Conservation (phyloP, 2,329 filamentous ascomycete genomes). For the Arachnomyces sp. region DNA sequence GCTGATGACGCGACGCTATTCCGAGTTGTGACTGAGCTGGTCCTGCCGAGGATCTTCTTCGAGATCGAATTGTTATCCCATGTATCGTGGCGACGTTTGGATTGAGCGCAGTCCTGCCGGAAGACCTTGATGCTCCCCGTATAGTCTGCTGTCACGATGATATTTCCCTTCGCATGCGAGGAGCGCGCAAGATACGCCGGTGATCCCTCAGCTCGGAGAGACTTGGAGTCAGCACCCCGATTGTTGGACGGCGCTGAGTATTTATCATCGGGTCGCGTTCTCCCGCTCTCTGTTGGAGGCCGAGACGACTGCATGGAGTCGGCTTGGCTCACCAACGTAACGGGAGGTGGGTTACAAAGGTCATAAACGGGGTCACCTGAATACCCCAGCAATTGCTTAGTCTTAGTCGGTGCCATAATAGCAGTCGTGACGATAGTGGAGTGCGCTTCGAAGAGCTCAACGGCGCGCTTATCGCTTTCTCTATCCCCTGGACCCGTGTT, state of each 20-base stretch:
- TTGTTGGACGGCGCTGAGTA: constrained; percentile 10
- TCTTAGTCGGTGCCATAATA: constrained; percentile 70
- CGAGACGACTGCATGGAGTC: constrained; percentile 51
- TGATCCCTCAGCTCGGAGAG: constrained; percentile 50
- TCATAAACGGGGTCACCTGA: constrained; percentile 94
- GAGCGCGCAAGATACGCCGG: constrained; percentile 70
- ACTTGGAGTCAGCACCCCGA: constrained; percentile 6
- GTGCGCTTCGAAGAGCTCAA: constrained; percentile 88
- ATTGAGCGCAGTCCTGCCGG: constrained; percentile 81
- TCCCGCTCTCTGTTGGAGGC: constrained; percentile 35
- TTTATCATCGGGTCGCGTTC: constrained; percentile 19
- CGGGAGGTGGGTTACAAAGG: constrained; percentile 86
- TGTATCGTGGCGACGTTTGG: constrained; percentile 65
- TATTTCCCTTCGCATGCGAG: constrained; percentile 71
- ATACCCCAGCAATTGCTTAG: constrained; percentile 65
- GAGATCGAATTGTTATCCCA: constrained; percentile 78
- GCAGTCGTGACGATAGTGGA: constrained; percentile 83
- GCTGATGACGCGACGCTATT: constrained; percentile 41
- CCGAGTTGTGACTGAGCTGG: constrained; percentile 51
- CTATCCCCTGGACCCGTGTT: constrained; percentile 47
- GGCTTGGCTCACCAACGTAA: constrained; percentile 67
- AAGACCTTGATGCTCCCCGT: constrained; percentile 88
- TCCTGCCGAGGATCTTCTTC: constrained; percentile 50
- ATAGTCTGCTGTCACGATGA: constrained; percentile 85
- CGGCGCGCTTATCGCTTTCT: constrained; percentile 68